Evolutionary conservation across 2,329 filamentous ascomycete species (phyloP), one percentile per base, ranked within the genome.

Genomic region (Elsinoe batatas): DNA sequence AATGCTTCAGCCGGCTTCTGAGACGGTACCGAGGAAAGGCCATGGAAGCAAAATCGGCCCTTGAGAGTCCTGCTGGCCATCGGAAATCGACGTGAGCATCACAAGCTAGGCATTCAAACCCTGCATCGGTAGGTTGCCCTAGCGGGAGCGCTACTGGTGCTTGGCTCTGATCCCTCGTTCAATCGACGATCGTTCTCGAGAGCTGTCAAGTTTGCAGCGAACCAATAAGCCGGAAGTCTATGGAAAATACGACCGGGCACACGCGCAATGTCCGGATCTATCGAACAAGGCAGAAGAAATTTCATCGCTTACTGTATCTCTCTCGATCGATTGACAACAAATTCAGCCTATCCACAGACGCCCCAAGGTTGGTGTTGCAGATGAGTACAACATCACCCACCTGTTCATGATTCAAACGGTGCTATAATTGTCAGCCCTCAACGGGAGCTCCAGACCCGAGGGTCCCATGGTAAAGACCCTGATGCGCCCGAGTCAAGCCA

Each of bases 391-490:
- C 40, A 26, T 12, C 20, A 38, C 26, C 10, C 40, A 30, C 26
- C 26, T 30, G 26, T 30, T 44, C 40, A 44, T 44, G 40, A 44
- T 26, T 44, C 40, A 13, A 44, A 44, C 40, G 40, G 40, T 44
- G 8, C 40, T 44, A 44, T 44, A 44, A 44, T 44, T 44, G 40
- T 44, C 17, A 22, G 44, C 7, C 3, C 3, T 8, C 44, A 49
- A 49, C 44, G 26, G 44, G 26, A 6, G 44, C 26, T 49, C 44
- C 44, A 49, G 44, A 44, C 17, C 26, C 44, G 26, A 49, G 44
- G 26, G 44, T 49, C 44, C 44, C 30, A 49, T 30, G 44, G 44
- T n/a, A 20, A 26, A 49, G 44, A 49, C 44, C 44, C 44, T 49
- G 44, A 49, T 49, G 26, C 33, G 17, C 40, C 26, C n/a, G 18